phyloP scores from a whole-genome alignment of 306 rosid species.

The Acmispon strigosus region DNA sequence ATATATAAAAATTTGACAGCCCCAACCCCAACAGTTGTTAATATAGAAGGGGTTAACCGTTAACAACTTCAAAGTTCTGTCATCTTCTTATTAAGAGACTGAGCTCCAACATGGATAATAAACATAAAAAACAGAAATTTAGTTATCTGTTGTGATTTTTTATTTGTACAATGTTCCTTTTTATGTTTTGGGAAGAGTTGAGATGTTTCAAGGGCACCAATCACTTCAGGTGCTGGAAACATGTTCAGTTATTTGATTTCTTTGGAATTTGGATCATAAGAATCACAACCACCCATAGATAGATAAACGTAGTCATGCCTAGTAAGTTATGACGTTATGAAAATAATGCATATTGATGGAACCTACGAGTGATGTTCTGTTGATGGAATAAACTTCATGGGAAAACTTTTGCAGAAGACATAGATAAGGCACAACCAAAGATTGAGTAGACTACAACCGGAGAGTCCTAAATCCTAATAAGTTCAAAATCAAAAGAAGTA shows the following conservation, averaged over 20 bases:
- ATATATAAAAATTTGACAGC: neutral
- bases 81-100: neutral
- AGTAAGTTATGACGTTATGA: neutral
- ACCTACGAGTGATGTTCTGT: neutral
- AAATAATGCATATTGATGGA: neutral
- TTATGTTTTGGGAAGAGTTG: neutral
- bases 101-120: neutral
- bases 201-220: constrained; percentile 5
- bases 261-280: neutral
- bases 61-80: neutral
- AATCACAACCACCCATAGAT: neutral
- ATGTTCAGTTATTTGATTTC: no score
- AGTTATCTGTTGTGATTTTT: neutral
- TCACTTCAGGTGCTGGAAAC: neutral
- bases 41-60: neutral
- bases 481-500: neutral
- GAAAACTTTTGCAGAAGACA: neutral
- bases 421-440: neutral
- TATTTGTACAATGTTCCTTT: neutral
- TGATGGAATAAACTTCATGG: neutral
- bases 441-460: neutral
- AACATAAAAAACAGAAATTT: constrained; percentile 1
- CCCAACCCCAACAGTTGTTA: neutral
- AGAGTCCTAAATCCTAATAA: neutral
- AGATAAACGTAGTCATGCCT: neutral